Conservation (phyloP, 1,284 basidiomycete genomes). For the Cryptococcus jaspeensis region DNA sequence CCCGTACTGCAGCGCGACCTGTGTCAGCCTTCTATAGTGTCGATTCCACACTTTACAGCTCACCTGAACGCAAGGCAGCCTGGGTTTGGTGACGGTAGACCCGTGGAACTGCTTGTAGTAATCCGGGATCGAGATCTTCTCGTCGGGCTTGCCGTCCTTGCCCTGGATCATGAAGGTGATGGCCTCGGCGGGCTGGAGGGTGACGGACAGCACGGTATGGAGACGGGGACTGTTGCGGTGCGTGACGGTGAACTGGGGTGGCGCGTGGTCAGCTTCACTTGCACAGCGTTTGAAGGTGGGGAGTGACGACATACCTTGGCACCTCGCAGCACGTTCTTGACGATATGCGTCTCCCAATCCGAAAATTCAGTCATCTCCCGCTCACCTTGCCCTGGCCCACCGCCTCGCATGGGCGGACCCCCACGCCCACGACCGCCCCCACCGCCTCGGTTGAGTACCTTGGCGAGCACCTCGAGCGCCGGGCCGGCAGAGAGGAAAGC, state of each 20-base stretch:
- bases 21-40: too few relatives aligned
- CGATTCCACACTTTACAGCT: conserved; percentile 3
- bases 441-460: conserved; percentile 27
- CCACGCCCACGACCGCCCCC: conserved; percentile 12
- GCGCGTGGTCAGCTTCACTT: background rate
- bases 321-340: conserved; percentile 38
- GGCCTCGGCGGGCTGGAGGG: conserved; percentile 28
- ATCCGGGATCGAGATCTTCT: conserved; percentile 35
- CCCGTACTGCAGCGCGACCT: conserved; percentile 26
- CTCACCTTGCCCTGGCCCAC: conserved; percentile 12
- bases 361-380: conserved; percentile 18
- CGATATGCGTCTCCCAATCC: conserved; percentile 17
- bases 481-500: conserved; percentile 47
- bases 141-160: conserved; percentile 27
- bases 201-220: conserved; percentile 38
- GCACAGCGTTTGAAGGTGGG: background rate
- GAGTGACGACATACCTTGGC: conserved; percentile 27
- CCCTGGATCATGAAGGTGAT: conserved; percentile 38
- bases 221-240: conserved; percentile 37
- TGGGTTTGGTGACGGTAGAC: conserved; percentile 28
- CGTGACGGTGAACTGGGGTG: conserved; percentile 35
- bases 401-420: conserved; percentile 10
- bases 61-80: conserved; percentile 46
- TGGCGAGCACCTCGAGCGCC: conserved; percentile 39
- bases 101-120: conserved; percentile 46